Evolutionary conservation across 2,329 filamentous ascomycete species (phyloP).

Genomic region (Pezicula carpinea): DNA sequence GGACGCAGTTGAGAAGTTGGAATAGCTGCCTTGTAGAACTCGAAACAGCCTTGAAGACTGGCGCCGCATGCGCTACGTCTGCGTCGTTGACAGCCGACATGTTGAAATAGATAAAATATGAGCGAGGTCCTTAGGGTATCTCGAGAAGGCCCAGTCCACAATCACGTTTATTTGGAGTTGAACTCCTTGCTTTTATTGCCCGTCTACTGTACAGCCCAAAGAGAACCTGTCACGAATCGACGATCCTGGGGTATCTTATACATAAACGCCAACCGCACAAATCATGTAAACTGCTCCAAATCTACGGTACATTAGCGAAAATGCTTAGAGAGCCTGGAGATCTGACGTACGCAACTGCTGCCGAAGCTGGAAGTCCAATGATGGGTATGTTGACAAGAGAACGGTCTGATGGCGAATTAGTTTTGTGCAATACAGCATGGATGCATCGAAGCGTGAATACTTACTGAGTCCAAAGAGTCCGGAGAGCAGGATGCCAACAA

Average conservation of each 20-base stretch:
- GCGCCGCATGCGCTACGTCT: conserved; percentile 29
- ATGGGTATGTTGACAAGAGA: conserved; percentile 71
- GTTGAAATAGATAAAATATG: conserved; percentile 6
- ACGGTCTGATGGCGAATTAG: conserved; percentile 56
- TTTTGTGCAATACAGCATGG: conserved; percentile 11
- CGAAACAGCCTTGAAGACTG: conserved; percentile 70
- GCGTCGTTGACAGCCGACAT: conserved; percentile 25
- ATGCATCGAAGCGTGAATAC: conserved; percentile 18
- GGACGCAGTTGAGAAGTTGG: conserved; percentile 54
- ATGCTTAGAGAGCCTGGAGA: conserved; percentile 11
- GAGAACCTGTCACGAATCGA: conserved; percentile 14
- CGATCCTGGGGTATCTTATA: conserved; percentile 44
- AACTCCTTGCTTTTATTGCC: conserved; percentile 24
- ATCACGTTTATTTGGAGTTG: conserved; percentile 4
- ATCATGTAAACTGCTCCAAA: conserved; percentile 98
- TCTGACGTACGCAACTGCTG: conserved; percentile 77
- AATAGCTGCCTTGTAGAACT: conserved; percentile 74
- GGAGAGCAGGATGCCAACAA: conserved; percentile 67
- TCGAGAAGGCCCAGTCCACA: conserved; percentile 1
- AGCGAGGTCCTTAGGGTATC: neutral
- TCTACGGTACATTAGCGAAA: conserved; percentile 40
- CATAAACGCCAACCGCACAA: conserved; percentile 97
- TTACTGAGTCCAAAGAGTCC: conserved; percentile 84
- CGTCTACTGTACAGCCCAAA: conserved; percentile 28
- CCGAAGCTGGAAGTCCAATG: conserved; percentile 79